Percentiles rank a stretch among this genome's conserved stretches.
Evolutionary conservation across 305 asterid genomes (phyloP).

Genomic region (Coffea humblotiana): DNA sequence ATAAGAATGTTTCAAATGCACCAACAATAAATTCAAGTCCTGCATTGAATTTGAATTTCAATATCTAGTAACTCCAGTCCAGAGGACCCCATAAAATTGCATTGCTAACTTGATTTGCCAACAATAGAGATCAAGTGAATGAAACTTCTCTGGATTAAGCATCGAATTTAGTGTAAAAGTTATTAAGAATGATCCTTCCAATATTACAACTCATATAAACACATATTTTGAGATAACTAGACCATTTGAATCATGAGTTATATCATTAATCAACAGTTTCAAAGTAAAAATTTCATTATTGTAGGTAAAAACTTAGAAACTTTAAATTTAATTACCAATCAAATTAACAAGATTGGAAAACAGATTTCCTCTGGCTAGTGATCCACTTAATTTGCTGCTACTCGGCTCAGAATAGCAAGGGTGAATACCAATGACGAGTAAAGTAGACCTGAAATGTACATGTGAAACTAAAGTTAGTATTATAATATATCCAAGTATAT

Average conservation of each 20-base stretch:
- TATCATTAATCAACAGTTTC: not conserved
- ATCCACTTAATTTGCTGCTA: no score
- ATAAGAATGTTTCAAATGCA: not conserved
- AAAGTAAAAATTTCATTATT: not conserved
- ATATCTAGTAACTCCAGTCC: not conserved
- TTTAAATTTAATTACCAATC: not conserved
- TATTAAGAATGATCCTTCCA: not conserved
- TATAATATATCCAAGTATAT: no score
- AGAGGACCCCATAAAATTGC: not conserved
- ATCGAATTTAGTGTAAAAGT: not conserved
- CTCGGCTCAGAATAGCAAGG: no score
- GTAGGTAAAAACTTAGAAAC: not conserved
- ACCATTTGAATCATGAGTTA: not conserved
- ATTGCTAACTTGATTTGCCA: not conserved
- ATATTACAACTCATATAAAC: not conserved
- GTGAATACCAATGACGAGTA: no score
- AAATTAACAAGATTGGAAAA: not conserved
- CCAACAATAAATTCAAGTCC: not conserved
- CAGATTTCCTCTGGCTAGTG: not conserved
- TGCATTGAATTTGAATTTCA: not conserved
- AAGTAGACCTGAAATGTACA: no score
- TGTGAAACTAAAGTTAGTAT: no score
- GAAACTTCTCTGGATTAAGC: not conserved
- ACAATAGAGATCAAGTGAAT: not conserved
- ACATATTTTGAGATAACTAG: not conserved